Evolutionary conservation across 306 rosid genomes (phyloP).

Genomic region (Cucurbita moschata): DNA sequence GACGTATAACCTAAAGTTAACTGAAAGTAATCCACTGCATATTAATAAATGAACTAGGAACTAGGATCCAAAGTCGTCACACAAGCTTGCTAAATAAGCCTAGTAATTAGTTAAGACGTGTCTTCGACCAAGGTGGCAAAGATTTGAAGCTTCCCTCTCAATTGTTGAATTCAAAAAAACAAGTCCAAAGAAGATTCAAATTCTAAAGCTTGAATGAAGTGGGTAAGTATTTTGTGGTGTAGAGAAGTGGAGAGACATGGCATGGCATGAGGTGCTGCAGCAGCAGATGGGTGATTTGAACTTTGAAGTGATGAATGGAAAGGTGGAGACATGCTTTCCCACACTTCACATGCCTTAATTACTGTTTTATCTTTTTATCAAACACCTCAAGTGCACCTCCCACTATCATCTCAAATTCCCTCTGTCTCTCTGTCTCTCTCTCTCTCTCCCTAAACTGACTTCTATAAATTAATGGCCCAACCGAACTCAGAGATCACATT

Average conservation of each 20-base stretch:
- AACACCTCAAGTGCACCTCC: conserved; percentile 36
- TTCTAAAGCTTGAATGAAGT: neutral
- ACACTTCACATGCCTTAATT: conserved; percentile 24
- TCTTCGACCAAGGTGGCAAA: too few species aligned
- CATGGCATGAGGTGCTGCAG: neutral
- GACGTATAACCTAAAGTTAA: too few species aligned
- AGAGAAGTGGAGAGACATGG: conserved; percentile 1
- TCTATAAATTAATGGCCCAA: neutral
- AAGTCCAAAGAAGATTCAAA: neutral
- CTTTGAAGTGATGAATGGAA: conserved; percentile 31
- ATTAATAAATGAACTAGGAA: too few species aligned
- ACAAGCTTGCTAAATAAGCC: too few species aligned
- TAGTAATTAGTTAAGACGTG: too few species aligned
- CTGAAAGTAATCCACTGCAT: too few species aligned
- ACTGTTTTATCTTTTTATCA: conserved; percentile 15
- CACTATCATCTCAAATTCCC: conserved; percentile 22
- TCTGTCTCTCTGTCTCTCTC: neutral
- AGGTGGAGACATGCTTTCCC: conserved; percentile 25
- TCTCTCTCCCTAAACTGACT: neutral
- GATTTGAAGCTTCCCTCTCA: too few species aligned
- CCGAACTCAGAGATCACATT: neutral
- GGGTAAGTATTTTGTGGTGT: neutral
- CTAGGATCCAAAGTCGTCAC: too few species aligned
- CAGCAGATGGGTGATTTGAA: conserved; percentile 29
- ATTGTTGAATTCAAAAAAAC: too few species aligned